A percentile compares a stretch with the other conserved stretches of the same genome.
These are phyloP conservation scores for Meyerozyma smithsonii DNA, from an alignment of 1,139 yeast species.

Conservation along the genomic window DNA sequence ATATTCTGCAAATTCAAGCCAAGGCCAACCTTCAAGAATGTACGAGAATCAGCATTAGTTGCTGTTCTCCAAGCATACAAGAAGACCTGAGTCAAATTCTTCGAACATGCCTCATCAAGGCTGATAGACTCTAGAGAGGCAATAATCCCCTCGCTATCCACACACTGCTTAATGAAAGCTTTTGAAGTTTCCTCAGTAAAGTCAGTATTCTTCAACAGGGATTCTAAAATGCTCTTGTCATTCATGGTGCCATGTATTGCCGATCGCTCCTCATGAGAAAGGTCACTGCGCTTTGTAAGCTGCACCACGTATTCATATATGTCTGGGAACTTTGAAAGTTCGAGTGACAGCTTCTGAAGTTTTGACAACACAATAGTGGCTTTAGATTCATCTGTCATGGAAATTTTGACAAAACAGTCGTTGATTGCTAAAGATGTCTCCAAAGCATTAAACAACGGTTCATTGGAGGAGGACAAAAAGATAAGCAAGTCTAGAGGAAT, in stretches of 20 bases:
- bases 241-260: conserved; percentile 25
- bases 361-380: conserved; percentile 8
- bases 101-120: not conserved
- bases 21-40: not conserved
- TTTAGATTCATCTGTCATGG: conserved; percentile 7
- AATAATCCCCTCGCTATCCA: not conserved
- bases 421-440: conserved; percentile 21
- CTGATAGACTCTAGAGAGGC: not conserved
- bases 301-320: conserved; percentile 8
- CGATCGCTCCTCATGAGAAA: conserved; percentile 9
- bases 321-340: conserved; percentile 8
- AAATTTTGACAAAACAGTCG: conserved; percentile 27
- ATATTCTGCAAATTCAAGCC: not conserved
- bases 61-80: not conserved
- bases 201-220: conserved; percentile 7
- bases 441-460: conserved; percentile 4
- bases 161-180: not conserved
- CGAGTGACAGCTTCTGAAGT: conserved; percentile 4
- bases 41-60: not conserved
- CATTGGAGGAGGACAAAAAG: conserved; percentile 7
- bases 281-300: conserved; percentile 8
- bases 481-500: conserved; percentile 21
- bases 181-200: not conserved
- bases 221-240: conserved; percentile 10
- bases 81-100: not conserved